phyloP scores from a whole-genome alignment of 164 flowering plant species.

The Stephania yunnanensis region DNA sequence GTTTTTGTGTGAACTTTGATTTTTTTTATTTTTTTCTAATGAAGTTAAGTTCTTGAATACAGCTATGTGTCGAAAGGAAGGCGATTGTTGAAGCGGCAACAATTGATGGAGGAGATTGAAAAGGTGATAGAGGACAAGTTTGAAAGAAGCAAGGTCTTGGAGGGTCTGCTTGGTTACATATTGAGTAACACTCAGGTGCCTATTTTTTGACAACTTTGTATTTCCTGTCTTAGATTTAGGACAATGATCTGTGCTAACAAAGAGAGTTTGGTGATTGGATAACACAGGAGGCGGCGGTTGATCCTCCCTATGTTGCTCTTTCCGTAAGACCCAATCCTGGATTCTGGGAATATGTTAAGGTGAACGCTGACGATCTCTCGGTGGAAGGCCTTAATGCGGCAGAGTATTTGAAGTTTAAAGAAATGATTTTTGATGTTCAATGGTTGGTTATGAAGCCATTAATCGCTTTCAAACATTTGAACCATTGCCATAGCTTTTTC shows the following conservation, averaged over 20 bases:
- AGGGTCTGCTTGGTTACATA: conserved; percentile 75
- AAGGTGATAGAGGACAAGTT: conserved; percentile 53
- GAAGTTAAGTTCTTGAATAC: conserved; percentile 1
- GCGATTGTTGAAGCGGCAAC: conserved; percentile 55
- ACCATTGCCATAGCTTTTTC: background rate
- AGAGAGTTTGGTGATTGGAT: background rate
- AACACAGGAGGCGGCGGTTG: conserved; percentile 83
- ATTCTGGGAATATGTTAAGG: conserved; percentile 80
- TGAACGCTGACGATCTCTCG: conserved; percentile 53
- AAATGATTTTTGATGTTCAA: conserved; percentile 53
- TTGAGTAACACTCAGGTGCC: conserved; percentile 65
- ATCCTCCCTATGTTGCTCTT: conserved; percentile 78
- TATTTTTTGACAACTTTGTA: background rate
- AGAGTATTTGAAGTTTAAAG: conserved; percentile 82
- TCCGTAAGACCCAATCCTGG: conserved; percentile 90
- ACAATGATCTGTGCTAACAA: background rate
- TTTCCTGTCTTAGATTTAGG: background rate
- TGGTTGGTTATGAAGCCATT: conserved; percentile 37
- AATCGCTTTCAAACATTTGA: background rate
- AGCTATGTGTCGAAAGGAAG: conserved; percentile 57
- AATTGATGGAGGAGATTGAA: conserved; percentile 68
- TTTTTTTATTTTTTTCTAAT: background rate
- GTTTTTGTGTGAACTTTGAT: background rate
- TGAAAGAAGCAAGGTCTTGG: conserved; percentile 56
- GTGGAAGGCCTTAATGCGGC: conserved; percentile 53